A percentile compares a stretch with the other conserved stretches of the same genome.
These are phyloP conservation scores for Samsoniella hepiali DNA, from an alignment of 2,329 filamentous ascomycete genomes.

Conservation along the genomic window DNA sequence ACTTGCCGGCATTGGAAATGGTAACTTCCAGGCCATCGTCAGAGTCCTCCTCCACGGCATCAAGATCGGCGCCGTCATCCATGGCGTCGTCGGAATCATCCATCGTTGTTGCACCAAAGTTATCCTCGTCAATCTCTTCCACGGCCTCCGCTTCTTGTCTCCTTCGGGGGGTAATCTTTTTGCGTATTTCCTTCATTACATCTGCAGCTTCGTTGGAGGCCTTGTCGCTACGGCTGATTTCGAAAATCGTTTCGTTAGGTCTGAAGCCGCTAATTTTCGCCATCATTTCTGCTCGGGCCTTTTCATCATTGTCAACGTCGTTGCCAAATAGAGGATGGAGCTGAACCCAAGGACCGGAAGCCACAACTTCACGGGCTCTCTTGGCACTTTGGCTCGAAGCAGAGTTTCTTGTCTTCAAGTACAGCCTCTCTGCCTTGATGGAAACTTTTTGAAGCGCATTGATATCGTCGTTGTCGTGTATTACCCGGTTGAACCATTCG, in stretches of 20 bases:
- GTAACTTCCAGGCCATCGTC: conserved; percentile 67
- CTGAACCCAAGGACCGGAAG: conserved; percentile 66
- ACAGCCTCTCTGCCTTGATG: conserved; percentile 86
- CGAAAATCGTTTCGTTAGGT: conserved; percentile 93
- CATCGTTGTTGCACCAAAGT: conserved; percentile 27
- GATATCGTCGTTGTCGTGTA: conserved; percentile 74
- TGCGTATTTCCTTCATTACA: conserved; percentile 69
- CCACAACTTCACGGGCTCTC: conserved; percentile 73
- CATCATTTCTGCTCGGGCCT: conserved; percentile 79
- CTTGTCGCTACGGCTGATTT: conserved; percentile 74
- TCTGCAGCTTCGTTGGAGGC: conserved; percentile 64
- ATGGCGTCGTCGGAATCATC: conserved; percentile 30
- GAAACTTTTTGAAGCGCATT: conserved; percentile 68
- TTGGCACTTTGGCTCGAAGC: conserved; percentile 90
- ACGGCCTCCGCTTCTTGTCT: conserved; percentile 38
- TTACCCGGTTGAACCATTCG: conserved; percentile 79
- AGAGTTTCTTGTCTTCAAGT: conserved; percentile 83
- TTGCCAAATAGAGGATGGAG: conserved; percentile 79
- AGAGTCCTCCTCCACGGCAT: conserved; percentile 31
- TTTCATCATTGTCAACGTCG: conserved; percentile 61
- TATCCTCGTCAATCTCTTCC: conserved; percentile 36
- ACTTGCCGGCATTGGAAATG: conserved; percentile 57
- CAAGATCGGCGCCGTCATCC: conserved; percentile 33
- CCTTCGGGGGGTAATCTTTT: conserved; percentile 62
- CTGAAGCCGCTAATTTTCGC: conserved; percentile 84